phyloP scores from a whole-genome alignment of 768 basidiomycete genomes.

The Boletus bicolor region DNA sequence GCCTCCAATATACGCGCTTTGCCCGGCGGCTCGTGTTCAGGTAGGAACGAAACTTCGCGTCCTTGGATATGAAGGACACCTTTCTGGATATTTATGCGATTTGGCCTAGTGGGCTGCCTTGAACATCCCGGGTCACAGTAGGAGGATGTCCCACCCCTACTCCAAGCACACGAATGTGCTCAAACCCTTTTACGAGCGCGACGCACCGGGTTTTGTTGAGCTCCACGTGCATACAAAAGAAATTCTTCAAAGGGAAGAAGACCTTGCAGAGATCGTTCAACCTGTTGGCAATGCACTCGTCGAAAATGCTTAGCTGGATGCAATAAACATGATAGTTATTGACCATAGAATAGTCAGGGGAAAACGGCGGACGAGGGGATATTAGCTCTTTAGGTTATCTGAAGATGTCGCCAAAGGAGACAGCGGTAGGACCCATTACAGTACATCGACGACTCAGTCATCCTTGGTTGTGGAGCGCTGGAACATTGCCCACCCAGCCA shows the following conservation, averaged over 20 bases:
- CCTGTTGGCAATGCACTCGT: conserved; percentile 97
- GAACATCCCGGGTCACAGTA: conserved; percentile 98
- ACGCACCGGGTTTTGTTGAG: conserved; percentile 93
- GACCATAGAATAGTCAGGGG: too few relatives aligned
- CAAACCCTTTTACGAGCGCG: conserved; percentile 87
- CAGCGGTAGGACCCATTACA: too few relatives aligned
- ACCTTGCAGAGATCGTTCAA: conserved; percentile 97
- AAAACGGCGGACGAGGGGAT: too few relatives aligned
- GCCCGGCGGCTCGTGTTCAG: conserved; percentile 92
- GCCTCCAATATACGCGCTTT: conserved; percentile 55
- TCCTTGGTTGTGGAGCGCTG: too few relatives aligned
- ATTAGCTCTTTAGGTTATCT: too few relatives aligned
- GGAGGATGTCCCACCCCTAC: conserved; percentile 91
- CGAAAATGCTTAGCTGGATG: conserved; percentile 52
- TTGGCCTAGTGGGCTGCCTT: conserved; percentile 82
- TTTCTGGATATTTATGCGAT: conserved; percentile 80
- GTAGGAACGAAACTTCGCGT: conserved; percentile 81
- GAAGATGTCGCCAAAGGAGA: too few relatives aligned
- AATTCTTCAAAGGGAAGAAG: conserved; percentile 97
- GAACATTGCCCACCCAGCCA: too few relatives aligned
- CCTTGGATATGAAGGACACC: conserved; percentile 89
- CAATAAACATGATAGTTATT: too few relatives aligned
- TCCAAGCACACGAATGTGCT: conserved; percentile 97
- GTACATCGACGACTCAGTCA: too few relatives aligned
- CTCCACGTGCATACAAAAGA: conserved; percentile 91